A percentile compares a stretch with the other conserved stretches of the same genome.
Conservation (phyloP, 441 rosid species). For the Populus tomentosa region DNA sequence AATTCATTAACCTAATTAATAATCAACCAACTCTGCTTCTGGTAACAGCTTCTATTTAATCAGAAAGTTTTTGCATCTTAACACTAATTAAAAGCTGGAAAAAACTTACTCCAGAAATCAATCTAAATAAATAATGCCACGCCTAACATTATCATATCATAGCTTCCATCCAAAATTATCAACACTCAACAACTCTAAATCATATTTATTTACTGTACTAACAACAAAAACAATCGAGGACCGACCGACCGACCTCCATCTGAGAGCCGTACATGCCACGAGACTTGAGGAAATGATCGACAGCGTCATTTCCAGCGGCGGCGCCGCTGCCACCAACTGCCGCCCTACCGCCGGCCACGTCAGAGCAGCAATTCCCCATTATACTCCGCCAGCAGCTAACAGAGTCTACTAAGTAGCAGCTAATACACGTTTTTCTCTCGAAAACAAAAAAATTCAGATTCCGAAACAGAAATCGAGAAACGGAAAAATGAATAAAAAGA, state of each 20-base stretch:
- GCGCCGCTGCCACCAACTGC: conserved; percentile 49
- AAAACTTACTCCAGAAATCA: not conserved
- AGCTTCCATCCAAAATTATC: not conserved
- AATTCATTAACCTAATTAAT: not conserved
- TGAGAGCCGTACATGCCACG: conserved; percentile 68
- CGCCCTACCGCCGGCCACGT: conserved; percentile 51
- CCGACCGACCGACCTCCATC: conserved; percentile 58
- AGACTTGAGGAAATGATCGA: conserved; percentile 49
- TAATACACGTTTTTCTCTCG: not conserved
- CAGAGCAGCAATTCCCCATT: conserved; percentile 92
- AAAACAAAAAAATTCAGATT: not conserved
- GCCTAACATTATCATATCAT: not conserved
- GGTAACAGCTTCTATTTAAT: not conserved
- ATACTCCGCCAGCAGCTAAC: not conserved
- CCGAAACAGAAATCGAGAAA: not conserved
- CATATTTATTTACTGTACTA: not conserved
- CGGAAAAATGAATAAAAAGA: not conserved
- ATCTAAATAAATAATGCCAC: not conserved
- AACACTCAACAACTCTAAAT: not conserved
- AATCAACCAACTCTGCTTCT: not conserved
- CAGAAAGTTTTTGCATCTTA: not conserved
- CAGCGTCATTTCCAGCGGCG: conserved; percentile 51
- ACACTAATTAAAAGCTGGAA: not conserved
- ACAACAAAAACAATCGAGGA: not conserved
- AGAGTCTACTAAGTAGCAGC: not conserved